A percentile compares a stretch with the other conserved stretches of the same genome.
Conservation (phyloP, 2,329 filamentous ascomycete genomes). For the Alternaria sp. region DNA sequence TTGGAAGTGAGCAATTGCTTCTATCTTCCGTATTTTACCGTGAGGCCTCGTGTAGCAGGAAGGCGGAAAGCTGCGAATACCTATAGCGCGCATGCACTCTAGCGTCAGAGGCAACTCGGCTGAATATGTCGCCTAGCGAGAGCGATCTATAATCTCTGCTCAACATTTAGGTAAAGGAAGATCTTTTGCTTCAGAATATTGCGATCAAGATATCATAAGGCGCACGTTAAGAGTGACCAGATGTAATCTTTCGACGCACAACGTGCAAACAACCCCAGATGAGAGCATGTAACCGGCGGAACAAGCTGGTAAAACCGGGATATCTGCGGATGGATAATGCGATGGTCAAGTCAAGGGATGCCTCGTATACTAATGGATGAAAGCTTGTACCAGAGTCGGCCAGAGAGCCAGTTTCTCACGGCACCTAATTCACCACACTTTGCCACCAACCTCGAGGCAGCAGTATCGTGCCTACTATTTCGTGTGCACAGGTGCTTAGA, state of each 20-base stretch:
- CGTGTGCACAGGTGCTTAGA: neutral
- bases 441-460: neutral
- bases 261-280: neutral
- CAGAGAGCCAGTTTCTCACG: neutral
- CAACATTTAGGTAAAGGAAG: neutral
- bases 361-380: neutral
- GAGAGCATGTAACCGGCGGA: neutral
- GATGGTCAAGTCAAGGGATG: neutral
- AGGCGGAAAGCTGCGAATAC: neutral
- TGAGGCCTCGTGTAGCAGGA: neutral
- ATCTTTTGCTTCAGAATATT: neutral
- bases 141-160: neutral
- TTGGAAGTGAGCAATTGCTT: neutral
- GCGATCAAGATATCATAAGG: neutral
- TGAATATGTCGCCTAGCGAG: neutral
- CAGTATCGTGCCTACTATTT: neutral
- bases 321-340: neutral
- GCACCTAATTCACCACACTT: neutral
- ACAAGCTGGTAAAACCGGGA: neutral
- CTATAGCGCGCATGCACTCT: neutral
- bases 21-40: neutral
- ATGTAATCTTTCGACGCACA: neutral
- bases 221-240: neutral
- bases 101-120: neutral
- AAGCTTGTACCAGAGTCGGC: neutral